These are phyloP conservation scores for Termitomyces sp. DNA, from an alignment of 768 basidiomycete species.

Conservation along the genomic window DNA sequence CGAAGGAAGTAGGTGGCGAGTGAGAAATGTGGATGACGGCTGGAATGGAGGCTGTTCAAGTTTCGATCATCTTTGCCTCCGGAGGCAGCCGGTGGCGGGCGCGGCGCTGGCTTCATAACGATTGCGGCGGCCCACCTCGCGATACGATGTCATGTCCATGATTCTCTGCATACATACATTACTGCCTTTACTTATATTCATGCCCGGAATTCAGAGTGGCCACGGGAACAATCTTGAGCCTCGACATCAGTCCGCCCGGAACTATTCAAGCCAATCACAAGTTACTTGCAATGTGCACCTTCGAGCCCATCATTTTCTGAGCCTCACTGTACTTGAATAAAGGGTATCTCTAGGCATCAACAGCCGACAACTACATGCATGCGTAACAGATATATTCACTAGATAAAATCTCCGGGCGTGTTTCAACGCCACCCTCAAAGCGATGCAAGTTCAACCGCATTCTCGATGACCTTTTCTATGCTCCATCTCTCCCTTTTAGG, in stretches of 20 bases:
- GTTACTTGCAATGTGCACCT: not conserved
- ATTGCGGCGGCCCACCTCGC: not conserved
- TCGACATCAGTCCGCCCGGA: not conserved
- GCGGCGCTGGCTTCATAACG: not conserved
- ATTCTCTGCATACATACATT: not conserved
- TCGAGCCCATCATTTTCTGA: not conserved
- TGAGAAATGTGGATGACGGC: not conserved
- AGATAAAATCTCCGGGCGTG: not conserved
- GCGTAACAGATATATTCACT: not conserved
- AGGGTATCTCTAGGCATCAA: not conserved
- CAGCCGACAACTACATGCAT: not conserved
- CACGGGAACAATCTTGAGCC: not conserved
- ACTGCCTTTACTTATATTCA: not conserved
- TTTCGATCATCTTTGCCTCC: not conserved
- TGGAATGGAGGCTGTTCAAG: no score
- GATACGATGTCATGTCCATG: not conserved
- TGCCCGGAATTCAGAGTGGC: not conserved
- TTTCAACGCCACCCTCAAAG: not conserved
- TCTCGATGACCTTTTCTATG: slow-evolving; percentile 67
- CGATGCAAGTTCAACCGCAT: slow-evolving; percentile 69
- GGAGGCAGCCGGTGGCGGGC: not conserved
- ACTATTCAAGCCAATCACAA: not conserved
- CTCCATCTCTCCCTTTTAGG: slow-evolving; percentile 64
- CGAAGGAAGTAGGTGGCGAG: not conserved
- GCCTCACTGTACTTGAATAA: not conserved